Conservation (phyloP, 73 alveolate species). For the Tetrahymena elliotti region DNA sequence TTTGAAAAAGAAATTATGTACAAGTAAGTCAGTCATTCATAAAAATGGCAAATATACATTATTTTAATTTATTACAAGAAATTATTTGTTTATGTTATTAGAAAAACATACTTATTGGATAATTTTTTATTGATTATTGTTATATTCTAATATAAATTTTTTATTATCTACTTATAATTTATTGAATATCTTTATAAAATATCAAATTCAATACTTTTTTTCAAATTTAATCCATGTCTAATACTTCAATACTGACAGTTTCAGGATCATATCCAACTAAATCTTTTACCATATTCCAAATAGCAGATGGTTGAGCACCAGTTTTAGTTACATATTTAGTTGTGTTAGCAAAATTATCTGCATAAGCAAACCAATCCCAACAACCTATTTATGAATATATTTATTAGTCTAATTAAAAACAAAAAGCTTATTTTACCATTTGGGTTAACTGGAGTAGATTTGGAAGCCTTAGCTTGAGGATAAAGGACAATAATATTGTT, state of each 20-base stretch:
- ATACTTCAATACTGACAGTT: background rate
- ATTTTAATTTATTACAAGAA: too few relatives aligned
- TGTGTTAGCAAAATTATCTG: background rate
- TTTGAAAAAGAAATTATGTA: too few relatives aligned
- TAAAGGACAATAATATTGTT: slow-evolving; percentile 44
- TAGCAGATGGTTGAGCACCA: slow-evolving; percentile 15
- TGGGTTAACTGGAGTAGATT: background rate
- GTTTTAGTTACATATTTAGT: slow-evolving; percentile 17
- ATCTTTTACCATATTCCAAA: slow-evolving; percentile 6
- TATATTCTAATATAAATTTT: too few relatives aligned
- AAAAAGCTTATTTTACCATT: too few relatives aligned
- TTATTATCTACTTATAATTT: background rate
- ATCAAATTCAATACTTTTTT: too few relatives aligned
- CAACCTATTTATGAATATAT: slow-evolving; percentile 20
- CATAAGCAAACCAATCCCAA: slow-evolving; percentile 63
- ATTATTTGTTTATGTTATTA: background rate
- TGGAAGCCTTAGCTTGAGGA: slow-evolving; percentile 32
- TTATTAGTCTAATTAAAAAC: too few relatives aligned
- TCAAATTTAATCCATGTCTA: background rate
- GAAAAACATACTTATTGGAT: too few relatives aligned
- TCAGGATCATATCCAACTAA: background rate
- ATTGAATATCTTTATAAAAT: background rate
- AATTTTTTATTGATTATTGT: background rate
- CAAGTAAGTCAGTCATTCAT: too few relatives aligned
- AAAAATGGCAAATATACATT: too few relatives aligned